Base-by-base conservation (phyloP, 2,329 filamentous ascomycete species). In the Lachnellula suecica region DNA sequence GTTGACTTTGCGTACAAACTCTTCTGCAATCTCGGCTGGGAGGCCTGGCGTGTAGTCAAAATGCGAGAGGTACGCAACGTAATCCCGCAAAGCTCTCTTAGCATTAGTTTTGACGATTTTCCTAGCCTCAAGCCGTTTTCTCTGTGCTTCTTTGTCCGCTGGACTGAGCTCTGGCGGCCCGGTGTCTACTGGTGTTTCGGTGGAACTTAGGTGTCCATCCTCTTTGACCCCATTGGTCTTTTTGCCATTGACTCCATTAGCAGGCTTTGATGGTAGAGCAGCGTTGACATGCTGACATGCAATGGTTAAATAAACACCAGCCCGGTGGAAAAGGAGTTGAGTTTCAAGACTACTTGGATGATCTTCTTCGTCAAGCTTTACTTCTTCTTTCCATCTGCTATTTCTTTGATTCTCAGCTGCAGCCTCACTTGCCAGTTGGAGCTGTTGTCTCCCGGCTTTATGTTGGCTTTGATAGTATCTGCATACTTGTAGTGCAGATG, bases 321-420 rank as follows among this genome's bases (percentile, higher is more conserved):
- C 90, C 42, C 90, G 81, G 60, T 92, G 87, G 67, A 94, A 93
- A 4, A 89, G 70, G 4, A 94, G 69, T 64, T 94, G 90, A 44
- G 80, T 77, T 66, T 90, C 86, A 57, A 92, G 74, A 66, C 89
- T 89, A 61, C 78, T 87, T 13, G 89, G 89, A 59, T 92, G 88
- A 56, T 88, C 78, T 60, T 81, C 78, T 48, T 85, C 82, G 45
- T 78, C 74, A 34, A 83, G 64, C 55, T 77, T 79, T 44, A 74
- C 68, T 31, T 80, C 75, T 31, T 75, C 72, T 59, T 72, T 72
- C 74, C 77, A 77, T 51, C 61, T 59, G 37, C 59, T 49, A 57
- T 62, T 60, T 61, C 50, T 69, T 65, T 59, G 71, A 62, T 58
- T 63, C 64, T 60, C 62, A 44, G 60, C 59, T 13, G 59, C 53